phyloP scores from a whole-genome alignment of 495 filamentous ascomycete genomes.

The Endocarpon pusillum region DNA sequence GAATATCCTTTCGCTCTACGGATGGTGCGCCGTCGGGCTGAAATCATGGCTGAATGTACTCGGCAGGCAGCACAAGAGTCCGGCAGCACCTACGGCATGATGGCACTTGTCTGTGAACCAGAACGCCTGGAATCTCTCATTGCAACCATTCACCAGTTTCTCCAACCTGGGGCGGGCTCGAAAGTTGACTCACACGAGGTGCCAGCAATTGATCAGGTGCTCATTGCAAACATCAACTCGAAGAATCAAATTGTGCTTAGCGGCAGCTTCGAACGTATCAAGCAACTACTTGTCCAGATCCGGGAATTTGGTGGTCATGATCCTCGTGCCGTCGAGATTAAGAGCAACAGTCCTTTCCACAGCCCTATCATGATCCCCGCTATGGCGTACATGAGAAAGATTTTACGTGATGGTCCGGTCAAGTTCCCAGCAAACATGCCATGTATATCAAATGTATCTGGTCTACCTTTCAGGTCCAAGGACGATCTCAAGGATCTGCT shows the following conservation, averaged over 20 bases:
- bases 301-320: conserved; percentile 88
- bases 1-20: conserved; percentile 57
- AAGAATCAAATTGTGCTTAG: conserved; percentile 93
- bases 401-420: conserved; percentile 42
- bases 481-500: conserved; percentile 60
- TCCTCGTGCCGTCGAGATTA: conserved; percentile 71
- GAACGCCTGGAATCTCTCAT: conserved; percentile 51
- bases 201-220: conserved; percentile 67
- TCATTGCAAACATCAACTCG: conserved; percentile 87
- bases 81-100: conserved; percentile 79
- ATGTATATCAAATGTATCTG: conserved; percentile 75
- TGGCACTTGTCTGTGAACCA: conserved; percentile 75
- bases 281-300: conserved; percentile 70
- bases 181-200: conserved; percentile 51
- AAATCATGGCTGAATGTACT: conserved; percentile 70
- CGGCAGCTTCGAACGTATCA: conserved; percentile 72
- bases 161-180: conserved; percentile 43
- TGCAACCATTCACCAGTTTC: conserved; percentile 59
- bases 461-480: conserved; percentile 53
- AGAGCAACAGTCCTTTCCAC: conserved; percentile 85
- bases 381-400: conserved; percentile 45
- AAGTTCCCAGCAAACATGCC: conserved; percentile 58
- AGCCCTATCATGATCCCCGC: conserved; percentile 84
- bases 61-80: conserved; percentile 38
- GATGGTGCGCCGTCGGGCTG: conserved; percentile 63